phyloP scores from a whole-genome alignment of 2,329 filamentous ascomycete genomes.

The Westerdykella sp. region DNA sequence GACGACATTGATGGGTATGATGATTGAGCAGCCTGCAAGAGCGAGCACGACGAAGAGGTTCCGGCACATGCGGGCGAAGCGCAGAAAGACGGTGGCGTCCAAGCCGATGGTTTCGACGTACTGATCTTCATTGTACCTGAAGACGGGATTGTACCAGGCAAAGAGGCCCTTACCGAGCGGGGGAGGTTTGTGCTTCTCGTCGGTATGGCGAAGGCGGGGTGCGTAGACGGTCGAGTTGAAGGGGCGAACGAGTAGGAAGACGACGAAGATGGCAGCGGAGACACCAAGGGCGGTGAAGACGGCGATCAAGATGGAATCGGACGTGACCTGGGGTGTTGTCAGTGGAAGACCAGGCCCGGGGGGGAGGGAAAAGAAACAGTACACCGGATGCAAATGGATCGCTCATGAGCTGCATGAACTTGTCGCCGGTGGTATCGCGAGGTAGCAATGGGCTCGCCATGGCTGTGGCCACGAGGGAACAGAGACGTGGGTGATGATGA shows the following conservation, averaged over 20 bases:
- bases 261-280: constrained; percentile 64
- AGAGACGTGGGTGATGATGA: too few species aligned
- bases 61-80: constrained; percentile 83
- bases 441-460: constrained; percentile 14
- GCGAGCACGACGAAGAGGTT: constrained; percentile 76
- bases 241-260: constrained; percentile 84
- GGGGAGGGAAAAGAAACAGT: neutral
- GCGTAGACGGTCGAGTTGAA: constrained; percentile 92
- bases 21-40: constrained; percentile 65
- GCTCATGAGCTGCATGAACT: constrained; percentile 25
- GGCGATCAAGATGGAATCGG: constrained; percentile 67
- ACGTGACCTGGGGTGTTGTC: constrained; percentile 42
- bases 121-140: constrained; percentile 69
- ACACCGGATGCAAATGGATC: constrained; percentile 25
- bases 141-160: constrained; percentile 75
- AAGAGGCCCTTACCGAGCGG: constrained; percentile 80
- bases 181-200: constrained; percentile 82
- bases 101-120: constrained; percentile 78
- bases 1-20: constrained; percentile 73
- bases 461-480: neutral
- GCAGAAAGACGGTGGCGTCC: constrained; percentile 85
- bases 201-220: constrained; percentile 85
- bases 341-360: constrained; percentile 4
- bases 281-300: constrained; percentile 73
- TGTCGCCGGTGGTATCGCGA: constrained; percentile 24